Evolutionary conservation across 164 flowering plant species (phyloP), one percentile per base, ranked within the genome.

Genomic region (Berberis thunbergii): DNA sequence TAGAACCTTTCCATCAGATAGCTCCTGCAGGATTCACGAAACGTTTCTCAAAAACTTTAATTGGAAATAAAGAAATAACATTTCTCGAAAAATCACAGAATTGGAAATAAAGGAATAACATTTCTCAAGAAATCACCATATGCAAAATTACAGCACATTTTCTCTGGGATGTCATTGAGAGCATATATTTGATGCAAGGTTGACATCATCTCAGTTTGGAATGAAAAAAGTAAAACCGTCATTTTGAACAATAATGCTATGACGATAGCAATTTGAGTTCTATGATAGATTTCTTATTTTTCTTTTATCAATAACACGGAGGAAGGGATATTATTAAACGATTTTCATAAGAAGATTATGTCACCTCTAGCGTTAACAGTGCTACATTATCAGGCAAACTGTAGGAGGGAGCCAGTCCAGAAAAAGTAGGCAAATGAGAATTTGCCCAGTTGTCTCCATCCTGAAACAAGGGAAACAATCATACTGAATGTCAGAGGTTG

Each of bases 281-380:
- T 26, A 26, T 26, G 26, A 26, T 26, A 26, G 26, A 26, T 26
- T 26, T 26, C 26, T 26, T 26, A 26, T 26, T 26, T 26, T 26
- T 26, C 26, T 26, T 26, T 26, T 26, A 26, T 26, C 26, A 26
- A 26, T 26, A 26, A 26, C 26, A 26, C 26, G 26, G 26, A 26
- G 26, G 26, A 26, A 26, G 26, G 26, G 26, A 26, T 26, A 26
- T 26, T 26, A 26, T 26, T 26, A 26, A 26, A 26, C 26, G 26
- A 26, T 26, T 26, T 26, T 26, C 26, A 26, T 26, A 26, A 26
- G 26, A 26, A 26, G 26, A 26, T 0, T 26, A 26, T 26, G 26
- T 26, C 72, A 85, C 98, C 93, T 92, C 87, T 46, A 89, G 88
- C 7, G 98, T 92, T 68, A 89, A 69, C 7, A 92, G 41, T 56